Evolutionary conservation across 169 alveolate species (phyloP), one percentile per base, ranked within the genome.

Genomic region (Cystoisospora suis): DNA sequence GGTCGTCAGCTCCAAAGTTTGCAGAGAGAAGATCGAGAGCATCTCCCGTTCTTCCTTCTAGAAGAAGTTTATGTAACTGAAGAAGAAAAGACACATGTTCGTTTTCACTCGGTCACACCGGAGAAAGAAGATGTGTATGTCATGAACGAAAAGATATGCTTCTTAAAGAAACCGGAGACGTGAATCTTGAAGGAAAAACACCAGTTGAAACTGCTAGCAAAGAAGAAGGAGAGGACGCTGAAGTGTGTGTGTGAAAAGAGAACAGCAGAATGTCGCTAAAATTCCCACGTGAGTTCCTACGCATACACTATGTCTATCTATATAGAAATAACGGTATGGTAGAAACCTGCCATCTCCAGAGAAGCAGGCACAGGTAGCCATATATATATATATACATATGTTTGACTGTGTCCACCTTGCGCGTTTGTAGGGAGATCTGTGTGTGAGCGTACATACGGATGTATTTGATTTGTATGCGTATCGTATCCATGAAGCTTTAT

Each of bases 1-100:
- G 92, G 53, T 88, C 92, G 56, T 88, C 92, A 27, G 92, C 86
- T 12, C 87, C 77, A 34, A 88, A 88, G 36, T 88, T 88, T 5
- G 92, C 79, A 32, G 65, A 46, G 15, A 88, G 77, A 0, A 88
- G 53, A 5, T 88, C 77, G 32, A 88, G 53, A 15, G 92, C 92
- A 20, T 70, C 92, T 32, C 38, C 53, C 27, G 69, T n/a, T 15
- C 87, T 58, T 12, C 47, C 47, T 29, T n/a, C 87, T 47, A 88
- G 53, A 27, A 88, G 75, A 38, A 88, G 77, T 56, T 88, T 88
- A 15, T 88, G 88, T 9, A 88, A 29, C 92, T 88, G 92, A 42
- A 53, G 29, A 53, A 23, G 65, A 53, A 12, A 53, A n/a, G n/a
- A n/a, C n/a, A n/a, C n/a, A n/a, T n/a, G n/a, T n/a, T n/a, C n/a